phyloP scores from a whole-genome alignment of 305 asterid species.

The Solanum hybrid region DNA sequence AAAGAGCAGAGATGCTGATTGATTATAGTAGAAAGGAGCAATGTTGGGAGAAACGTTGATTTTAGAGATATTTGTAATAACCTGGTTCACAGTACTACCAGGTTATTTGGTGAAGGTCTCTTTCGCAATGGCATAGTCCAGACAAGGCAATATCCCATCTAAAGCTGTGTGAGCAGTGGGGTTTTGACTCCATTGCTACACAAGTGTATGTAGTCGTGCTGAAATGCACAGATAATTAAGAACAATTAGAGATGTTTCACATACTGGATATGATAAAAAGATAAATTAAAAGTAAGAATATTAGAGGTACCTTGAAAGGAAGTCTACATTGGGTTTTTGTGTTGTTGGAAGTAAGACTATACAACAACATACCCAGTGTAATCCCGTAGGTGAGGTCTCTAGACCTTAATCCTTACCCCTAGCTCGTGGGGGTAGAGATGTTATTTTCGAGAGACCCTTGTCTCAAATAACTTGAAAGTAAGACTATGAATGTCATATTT shows the following conservation, averaged over 20 bases:
- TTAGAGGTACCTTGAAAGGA: not conserved
- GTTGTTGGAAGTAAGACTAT: not conserved
- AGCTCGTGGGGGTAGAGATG: not conserved
- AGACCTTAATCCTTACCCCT: not conserved
- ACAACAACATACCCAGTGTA: not conserved
- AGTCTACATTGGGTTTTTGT: not conserved
- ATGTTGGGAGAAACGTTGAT: not conserved
- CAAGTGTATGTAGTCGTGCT: not conserved
- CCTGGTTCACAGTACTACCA: not conserved
- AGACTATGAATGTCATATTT: not conserved
- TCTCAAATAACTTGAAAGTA: not conserved
- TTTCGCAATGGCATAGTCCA: not conserved
- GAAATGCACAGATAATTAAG: not conserved
- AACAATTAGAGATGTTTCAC: not conserved
- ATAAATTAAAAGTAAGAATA: not conserved
- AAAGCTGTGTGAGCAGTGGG: slow-evolving; percentile 72
- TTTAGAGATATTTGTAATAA: not conserved
- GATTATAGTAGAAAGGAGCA: not conserved
- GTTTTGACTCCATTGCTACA: not conserved
- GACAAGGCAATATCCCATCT: slow-evolving; percentile 70
- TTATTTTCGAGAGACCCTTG: fast-evolving
- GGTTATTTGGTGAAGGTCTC: not conserved
- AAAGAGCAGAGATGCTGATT: slow-evolving; percentile 20
- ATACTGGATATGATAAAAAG: not conserved
- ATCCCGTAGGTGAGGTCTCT: not conserved